Evolutionary conservation across 768 basidiomycete genomes (phyloP), one percentile per base, ranked within the genome.

Genomic region (Hysterangium stoloniferum): DNA sequence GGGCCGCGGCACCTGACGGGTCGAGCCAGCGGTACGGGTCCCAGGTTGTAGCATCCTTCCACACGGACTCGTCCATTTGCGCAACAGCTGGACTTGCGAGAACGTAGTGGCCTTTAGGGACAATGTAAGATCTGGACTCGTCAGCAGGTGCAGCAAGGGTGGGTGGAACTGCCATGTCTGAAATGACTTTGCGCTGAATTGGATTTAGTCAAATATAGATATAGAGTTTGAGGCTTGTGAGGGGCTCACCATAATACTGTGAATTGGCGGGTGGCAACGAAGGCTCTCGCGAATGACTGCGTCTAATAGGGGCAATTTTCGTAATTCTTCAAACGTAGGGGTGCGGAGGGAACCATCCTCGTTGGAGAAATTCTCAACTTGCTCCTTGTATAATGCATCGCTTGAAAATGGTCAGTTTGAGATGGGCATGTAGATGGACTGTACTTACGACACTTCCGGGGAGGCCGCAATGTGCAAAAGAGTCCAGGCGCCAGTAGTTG

Each of bases 201-300:
- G 17, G 7, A 19, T 4, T 19, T 43, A 28, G 17, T 38, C 7
- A 15, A 28, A 42, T 22, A 9, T 22, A 4, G 13, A n/a, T 2
- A 27, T 20, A n/a, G 22, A 43, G 4, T 9, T 50, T n/a, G 43
- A 12, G 25, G 36, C 15, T 9, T 6, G 6, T 38, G 13, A 40
- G 17, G n/a, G n/a, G 52, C 56, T 36, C 35, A 57, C 56, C 40
- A 94, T 82, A 68, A 94, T 86, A 55, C 82, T 90, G 76, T 98
- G 95, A 61, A 98, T 89, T 1, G 95, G 95, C 17, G 95, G 91
- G 69, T 98, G 95, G 55, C 91, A 64, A 55, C 91, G 86, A 40
- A 95, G 81, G 0, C 89, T 94, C 68, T 98, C 95, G 41, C 94
- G 89, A 62, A 98, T 92, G 62, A 87, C 76, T 2, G 90, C 75